Conservation (phyloP, 768 basidiomycete genomes). For the Artomyces pyxidatus region DNA sequence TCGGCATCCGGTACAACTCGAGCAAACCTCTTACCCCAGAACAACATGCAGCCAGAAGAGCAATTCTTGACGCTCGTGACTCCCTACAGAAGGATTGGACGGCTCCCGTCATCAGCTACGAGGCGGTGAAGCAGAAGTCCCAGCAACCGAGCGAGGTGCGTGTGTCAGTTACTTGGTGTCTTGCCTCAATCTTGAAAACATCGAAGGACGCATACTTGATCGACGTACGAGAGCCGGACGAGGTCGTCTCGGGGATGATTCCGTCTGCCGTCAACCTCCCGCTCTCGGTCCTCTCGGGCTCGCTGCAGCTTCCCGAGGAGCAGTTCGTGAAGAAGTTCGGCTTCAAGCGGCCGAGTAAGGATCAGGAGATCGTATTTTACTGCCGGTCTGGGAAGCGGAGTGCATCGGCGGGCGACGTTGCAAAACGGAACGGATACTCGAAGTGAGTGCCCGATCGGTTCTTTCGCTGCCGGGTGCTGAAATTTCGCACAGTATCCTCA, state of each 20-base stretch:
- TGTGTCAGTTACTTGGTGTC: too few relatives aligned
- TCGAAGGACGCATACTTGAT: conserved; percentile 69
- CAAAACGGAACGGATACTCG: conserved; percentile 32
- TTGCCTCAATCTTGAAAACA: too few relatives aligned
- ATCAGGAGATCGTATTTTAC: conserved; percentile 39
- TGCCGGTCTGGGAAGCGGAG: conserved; percentile 45
- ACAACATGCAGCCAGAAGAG: conserved; percentile 21
- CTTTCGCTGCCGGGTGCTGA: not conserved
- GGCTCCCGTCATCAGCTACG: conserved; percentile 63
- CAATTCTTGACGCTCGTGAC: conserved; percentile 30
- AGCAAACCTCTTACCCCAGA: conserved; percentile 21
- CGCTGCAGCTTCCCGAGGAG: conserved; percentile 26
- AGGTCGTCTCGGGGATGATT: conserved; percentile 40
- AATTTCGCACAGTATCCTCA: conserved; percentile 34
- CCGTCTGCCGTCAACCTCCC: conserved; percentile 43
- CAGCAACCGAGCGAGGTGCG: conserved; percentile 61
- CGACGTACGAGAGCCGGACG: conserved; percentile 71
- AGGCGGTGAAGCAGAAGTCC: conserved; percentile 74
- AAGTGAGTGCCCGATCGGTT: conserved; percentile 22
- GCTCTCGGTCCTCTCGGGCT: conserved; percentile 32
- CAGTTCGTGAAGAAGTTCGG: conserved; percentile 26
- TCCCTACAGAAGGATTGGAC: conserved; percentile 66
- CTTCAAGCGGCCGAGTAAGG: conserved; percentile 29
- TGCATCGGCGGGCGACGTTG: conserved; percentile 34
- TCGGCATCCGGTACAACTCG: conserved; percentile 9